Percentiles rank a stretch among this genome's conserved stretches.
phyloP scores from a whole-genome alignment of 176 grass and related monocot genomes.

The Aegilops bicornis region DNA sequence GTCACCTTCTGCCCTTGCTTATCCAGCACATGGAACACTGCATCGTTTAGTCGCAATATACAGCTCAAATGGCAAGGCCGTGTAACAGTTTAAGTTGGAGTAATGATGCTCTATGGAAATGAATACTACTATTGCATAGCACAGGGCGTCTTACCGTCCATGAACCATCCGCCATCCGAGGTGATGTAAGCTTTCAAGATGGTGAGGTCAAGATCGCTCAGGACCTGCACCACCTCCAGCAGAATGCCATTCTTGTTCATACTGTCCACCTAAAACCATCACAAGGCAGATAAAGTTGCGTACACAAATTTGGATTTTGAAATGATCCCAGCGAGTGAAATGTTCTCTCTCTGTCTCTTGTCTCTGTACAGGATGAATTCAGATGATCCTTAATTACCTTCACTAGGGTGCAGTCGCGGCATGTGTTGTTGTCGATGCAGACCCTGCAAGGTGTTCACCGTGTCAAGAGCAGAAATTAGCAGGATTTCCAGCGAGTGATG shows the following conservation, averaged over 20 bases:
- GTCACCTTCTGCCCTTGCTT: slow-evolving; percentile 78
- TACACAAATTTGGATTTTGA: not conserved
- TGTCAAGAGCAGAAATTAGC: not conserved
- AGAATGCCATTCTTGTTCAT: slow-evolving; percentile 93
- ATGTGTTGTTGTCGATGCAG: slow-evolving; percentile 77
- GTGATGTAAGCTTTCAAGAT: slow-evolving; percentile 98
- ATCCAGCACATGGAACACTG: slow-evolving; percentile 93
- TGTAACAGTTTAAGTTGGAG: not conserved
- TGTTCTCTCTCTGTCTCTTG: not conserved
- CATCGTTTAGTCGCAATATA: slow-evolving; percentile 22
- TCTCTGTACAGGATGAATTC: not conserved
- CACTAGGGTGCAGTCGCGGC: slow-evolving; percentile 77
- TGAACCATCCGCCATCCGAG: slow-evolving; percentile 97
- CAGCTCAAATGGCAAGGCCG: not conserved
- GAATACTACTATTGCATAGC: not conserved
- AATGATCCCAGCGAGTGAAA: not conserved
- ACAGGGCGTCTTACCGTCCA: slow-evolving; percentile 69
- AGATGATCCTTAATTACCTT: slow-evolving; percentile 49
- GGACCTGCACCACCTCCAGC: slow-evolving; percentile 93
- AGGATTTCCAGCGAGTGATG: not conserved
- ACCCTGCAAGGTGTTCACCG: slow-evolving; percentile 51
- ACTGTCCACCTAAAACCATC: slow-evolving; percentile 73
- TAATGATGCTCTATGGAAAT: not conserved
- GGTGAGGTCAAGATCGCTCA: slow-evolving; percentile 82
- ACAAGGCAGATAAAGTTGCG: not conserved